phyloP scores from a whole-genome alignment of 2,329 filamentous ascomycete species.

The Scedosporium apiospermum region DNA sequence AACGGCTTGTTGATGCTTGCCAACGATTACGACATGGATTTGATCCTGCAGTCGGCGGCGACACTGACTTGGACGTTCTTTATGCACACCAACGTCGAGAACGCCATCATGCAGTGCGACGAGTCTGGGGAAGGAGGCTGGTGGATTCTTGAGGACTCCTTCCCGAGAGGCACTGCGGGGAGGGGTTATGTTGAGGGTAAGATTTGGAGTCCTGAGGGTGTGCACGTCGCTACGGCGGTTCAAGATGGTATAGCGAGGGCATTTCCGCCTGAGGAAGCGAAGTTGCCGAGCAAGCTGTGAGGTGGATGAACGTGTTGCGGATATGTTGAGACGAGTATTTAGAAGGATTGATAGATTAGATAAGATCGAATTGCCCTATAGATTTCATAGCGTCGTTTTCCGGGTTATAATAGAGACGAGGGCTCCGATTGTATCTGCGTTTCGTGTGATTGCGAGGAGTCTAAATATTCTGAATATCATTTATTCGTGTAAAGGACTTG shows the following conservation, averaged over 20 bases:
- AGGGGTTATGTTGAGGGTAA: conserved; percentile 37
- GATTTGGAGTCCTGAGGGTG: conserved; percentile 43
- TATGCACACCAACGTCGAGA: conserved; percentile 38
- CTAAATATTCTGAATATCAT: too few species aligned
- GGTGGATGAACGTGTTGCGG: not conserved
- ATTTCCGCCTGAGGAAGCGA: not conserved
- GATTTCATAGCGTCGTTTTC: not conserved
- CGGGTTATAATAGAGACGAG: too few species aligned
- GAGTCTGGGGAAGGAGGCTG: conserved; percentile 25
- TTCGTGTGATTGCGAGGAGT: too few species aligned
- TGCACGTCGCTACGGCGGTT: conserved; percentile 44
- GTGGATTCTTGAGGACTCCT: conserved; percentile 45
- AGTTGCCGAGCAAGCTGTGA: not conserved
- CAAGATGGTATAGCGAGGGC: conserved; percentile 36
- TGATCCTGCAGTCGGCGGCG: conserved; percentile 28
- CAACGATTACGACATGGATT: conserved; percentile 38
- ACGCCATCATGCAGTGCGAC: conserved; percentile 32
- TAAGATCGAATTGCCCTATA: not conserved
- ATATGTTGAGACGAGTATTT: not conserved
- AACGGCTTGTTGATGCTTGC: conserved; percentile 43
- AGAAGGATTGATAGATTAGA: not conserved
- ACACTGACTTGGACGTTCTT: conserved; percentile 43
- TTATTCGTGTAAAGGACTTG: too few species aligned
- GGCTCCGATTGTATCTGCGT: too few species aligned
- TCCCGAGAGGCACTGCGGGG: conserved; percentile 36